Evolutionary conservation across 2,329 filamentous ascomycete species (phyloP).

Genomic region (Colletotrichum sp.): DNA sequence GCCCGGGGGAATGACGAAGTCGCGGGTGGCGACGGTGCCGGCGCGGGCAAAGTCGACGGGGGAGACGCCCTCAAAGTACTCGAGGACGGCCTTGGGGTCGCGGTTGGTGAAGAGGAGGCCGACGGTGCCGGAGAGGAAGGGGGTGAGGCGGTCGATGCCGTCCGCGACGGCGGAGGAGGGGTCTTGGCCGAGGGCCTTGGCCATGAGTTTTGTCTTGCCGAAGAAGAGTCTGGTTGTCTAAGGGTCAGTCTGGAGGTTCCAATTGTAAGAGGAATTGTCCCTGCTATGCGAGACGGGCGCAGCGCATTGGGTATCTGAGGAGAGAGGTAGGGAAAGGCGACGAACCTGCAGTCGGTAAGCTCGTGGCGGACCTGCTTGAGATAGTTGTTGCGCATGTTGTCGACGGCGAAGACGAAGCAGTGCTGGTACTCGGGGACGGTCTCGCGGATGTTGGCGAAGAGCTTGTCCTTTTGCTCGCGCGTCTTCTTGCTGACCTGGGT

Average conservation of each 20-base stretch:
- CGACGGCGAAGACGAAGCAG: conserved; percentile 91
- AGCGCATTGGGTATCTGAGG: background rate
- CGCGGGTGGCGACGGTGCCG: conserved; percentile 75
- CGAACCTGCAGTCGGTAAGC: conserved; percentile 82
- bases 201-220: conserved; percentile 99
- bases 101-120: conserved; percentile 92
- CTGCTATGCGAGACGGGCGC: background rate
- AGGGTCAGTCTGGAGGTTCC: background rate
- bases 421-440: conserved; percentile 84
- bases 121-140: conserved; percentile 79
- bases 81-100: conserved; percentile 66
- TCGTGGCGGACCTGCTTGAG: conserved; percentile 89
- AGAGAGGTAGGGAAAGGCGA: conserved; percentile 13
- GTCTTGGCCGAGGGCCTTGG: conserved; percentile 84
- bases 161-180: conserved; percentile 81
- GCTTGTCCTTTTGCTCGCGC: conserved; percentile 87
- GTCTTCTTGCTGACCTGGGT: conserved; percentile 93
- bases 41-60: conserved; percentile 92
- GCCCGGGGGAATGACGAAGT: conserved; percentile 84
- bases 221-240: conserved; percentile 79
- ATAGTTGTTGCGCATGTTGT: conserved; percentile 98
- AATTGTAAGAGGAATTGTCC: background rate
- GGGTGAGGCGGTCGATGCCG: conserved; percentile 73
- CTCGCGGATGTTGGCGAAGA: conserved; percentile 88
- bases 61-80: conserved; percentile 75